Evolutionary conservation across 164 flowering plant species (phyloP).

Genomic region (Houttuynia cordata): DNA sequence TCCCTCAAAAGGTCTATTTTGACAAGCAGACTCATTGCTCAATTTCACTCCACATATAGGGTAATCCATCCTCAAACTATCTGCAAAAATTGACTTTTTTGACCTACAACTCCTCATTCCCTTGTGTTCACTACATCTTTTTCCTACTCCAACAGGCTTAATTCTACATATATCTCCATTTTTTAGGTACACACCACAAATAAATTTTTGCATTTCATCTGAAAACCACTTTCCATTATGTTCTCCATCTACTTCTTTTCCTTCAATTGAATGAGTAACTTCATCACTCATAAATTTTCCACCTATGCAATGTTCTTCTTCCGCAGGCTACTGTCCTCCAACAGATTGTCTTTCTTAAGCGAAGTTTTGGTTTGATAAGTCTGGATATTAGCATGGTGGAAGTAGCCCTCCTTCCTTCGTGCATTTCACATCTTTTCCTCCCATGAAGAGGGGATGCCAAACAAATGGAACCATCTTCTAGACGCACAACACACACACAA

Average conservation of each 20-base stretch:
- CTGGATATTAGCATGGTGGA: too few species aligned
- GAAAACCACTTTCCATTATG: not conserved
- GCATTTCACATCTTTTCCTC: constrained; percentile 15
- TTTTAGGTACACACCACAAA: not conserved
- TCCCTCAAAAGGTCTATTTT: constrained; percentile 29
- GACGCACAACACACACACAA: constrained; percentile 10
- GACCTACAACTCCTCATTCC: too few species aligned
- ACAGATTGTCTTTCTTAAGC: not conserved
- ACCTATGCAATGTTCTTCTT: not conserved
- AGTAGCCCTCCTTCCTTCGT: constrained; percentile 9
- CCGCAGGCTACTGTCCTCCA: not conserved
- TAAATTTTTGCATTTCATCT: not conserved
- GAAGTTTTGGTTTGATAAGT: too few species aligned
- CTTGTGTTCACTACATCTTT: too few species aligned
- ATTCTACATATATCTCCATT: not conserved
- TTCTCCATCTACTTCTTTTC: not conserved
- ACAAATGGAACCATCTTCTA: constrained; percentile 20
- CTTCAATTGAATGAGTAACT: not conserved
- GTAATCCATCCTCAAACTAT: too few species aligned
- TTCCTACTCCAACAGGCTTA: not conserved
- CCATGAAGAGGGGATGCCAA: constrained; percentile 15
- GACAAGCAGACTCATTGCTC: constrained; percentile 29
- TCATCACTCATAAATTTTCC: not conserved
- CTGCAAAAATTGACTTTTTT: too few species aligned
- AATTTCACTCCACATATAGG: too few species aligned